These are phyloP conservation scores for Mortierella sp. DNA, from an alignment of 371 early-diverging fungal genomes.

Conservation along the genomic window DNA sequence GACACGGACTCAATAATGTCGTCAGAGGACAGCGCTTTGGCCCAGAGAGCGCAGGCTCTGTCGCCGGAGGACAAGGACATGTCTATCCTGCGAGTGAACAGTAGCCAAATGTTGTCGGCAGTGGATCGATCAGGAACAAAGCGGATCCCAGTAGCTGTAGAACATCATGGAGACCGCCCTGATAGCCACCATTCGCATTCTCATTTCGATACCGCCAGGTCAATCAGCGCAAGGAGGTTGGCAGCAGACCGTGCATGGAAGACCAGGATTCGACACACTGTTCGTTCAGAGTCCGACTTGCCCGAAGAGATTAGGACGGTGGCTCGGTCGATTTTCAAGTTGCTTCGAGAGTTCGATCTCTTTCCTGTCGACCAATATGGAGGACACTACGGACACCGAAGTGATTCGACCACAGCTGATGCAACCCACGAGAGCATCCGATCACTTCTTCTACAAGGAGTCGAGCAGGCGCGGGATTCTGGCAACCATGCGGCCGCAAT, in stretches of 20 bases:
- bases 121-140: conserved; percentile 33
- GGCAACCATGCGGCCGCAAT: conserved; percentile 56
- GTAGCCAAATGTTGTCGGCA: conserved; percentile 47
- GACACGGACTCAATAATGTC: conserved; percentile 47
- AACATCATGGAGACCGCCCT: background rate
- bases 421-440: conserved; percentile 27
- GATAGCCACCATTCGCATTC: background rate
- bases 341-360: conserved; percentile 57
- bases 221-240: background rate
- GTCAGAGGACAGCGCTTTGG: conserved; percentile 34
- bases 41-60: background rate
- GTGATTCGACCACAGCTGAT: background rate
- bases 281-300: conserved; percentile 50
- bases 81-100: conserved; percentile 47
- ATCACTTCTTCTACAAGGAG: conserved; percentile 41
- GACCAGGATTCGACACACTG: conserved; percentile 40
- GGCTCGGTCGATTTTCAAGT: conserved; percentile 52
- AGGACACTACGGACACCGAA: background rate
- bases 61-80: conserved; percentile 30
- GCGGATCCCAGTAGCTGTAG: conserved; percentile 12
- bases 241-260: conserved; percentile 51
- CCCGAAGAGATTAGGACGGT: conserved; percentile 55
- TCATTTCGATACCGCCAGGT: background rate
- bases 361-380: conserved; percentile 12
- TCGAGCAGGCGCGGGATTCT: conserved; percentile 52